Base-by-base conservation (phyloP, 176 grass and related monocot genomes). In the Ampelocalamus luodianensis region DNA sequence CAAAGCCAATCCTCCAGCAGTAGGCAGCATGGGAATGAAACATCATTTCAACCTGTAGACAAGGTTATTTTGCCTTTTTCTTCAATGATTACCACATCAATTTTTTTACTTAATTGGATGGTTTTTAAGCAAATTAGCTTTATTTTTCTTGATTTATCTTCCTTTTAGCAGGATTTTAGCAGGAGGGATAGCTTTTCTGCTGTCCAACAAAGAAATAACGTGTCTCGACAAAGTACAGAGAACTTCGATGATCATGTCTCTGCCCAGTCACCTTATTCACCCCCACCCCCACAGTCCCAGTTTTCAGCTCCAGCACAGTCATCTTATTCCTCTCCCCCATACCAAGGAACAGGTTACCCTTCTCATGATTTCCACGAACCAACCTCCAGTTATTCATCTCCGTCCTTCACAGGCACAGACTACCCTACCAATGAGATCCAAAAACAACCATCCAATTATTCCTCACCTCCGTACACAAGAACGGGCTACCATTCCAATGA, bases 151-250 rank as follows among this genome's bases (percentile, higher is more conserved):
- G 26, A 74, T 81, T 87, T 51, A 55, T 66, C 60, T 67, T 85
- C 8, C 20, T 86, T 8, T 77, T 37, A 3, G 50, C 91, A 91
- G 90, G 94, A 92, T 77, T 78, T 91, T 69, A 77, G 83, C 44
- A 89, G 88, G 78, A 87, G 62, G 64, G 87, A 85, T 61, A 95
- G 88, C 88, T 99, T 92, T 58, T 40, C 93, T 80, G 37, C 83
- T 58, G 82, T 29, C 66, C 91, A 89, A 54, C 78, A 81, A 83
- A 85, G 75, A 82, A 87, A 85, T 63, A 32, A 73, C 59, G 2
- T 12, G 15, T 46, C 75, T 68, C 4, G 17, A 8, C 79, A 92
- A 71, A 66, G 82, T 44, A 29, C 56, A 64, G 90, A 90, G 34
- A 77, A 79, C 24, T 81, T 87, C 77, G 82, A 80, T 82, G 75